Base-by-base conservation (phyloP, 192 early-diverging fungal genomes). In the Fimicolochytrium jonesii region DNA sequence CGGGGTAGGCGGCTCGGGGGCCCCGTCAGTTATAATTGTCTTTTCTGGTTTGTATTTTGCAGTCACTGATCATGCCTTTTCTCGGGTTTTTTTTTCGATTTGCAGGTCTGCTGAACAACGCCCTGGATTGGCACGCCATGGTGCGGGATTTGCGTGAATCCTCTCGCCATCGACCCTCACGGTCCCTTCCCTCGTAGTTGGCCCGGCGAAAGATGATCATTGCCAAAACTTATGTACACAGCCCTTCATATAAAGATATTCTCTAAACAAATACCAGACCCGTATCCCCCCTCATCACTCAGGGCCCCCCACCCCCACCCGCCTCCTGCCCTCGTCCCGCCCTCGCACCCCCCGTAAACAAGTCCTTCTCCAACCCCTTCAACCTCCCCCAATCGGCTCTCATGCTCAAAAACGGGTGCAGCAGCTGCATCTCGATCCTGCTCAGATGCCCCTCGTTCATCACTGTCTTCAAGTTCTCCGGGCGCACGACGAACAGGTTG, bases 401-500 rank as follows among this genome's bases (percentile, higher is more conserved):
- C 78, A 86, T 88, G 61, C 84, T 82, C 34, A 98, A 80, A 69
- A 91, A 95, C n/a, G 88, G 88, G 56, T 87, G 85, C n/a, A 98
- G 67, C 9, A 85, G 79, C 43, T 77, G 71, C n/a, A 84, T 72
- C 37, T 94, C 93, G 28, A 94, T 79, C 32, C 86, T 85, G 29
- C 87, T 84, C 26, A 98, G 77, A 34, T 77, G 68, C 2, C 92
- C 92, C 60, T 95, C 92, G 30, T 86, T 86, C 33, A 99, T 74
- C 29, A 97, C 81, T 15, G 91, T 88, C 62, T 87, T 86, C 23
- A 99, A 73, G 44, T 91, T 93, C 52, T 92, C 89, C 20, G 94
- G 90, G 67, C 90, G 90, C 20, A 94, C 93, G 28, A 96, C 70
- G 64, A 92, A 99, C 2, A 99, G 81, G 57, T 92, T 97, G 55